These are phyloP conservation scores for Schizopora paradoxa DNA, from an alignment of 1,284 basidiomycete species.

Conservation along the genomic window DNA sequence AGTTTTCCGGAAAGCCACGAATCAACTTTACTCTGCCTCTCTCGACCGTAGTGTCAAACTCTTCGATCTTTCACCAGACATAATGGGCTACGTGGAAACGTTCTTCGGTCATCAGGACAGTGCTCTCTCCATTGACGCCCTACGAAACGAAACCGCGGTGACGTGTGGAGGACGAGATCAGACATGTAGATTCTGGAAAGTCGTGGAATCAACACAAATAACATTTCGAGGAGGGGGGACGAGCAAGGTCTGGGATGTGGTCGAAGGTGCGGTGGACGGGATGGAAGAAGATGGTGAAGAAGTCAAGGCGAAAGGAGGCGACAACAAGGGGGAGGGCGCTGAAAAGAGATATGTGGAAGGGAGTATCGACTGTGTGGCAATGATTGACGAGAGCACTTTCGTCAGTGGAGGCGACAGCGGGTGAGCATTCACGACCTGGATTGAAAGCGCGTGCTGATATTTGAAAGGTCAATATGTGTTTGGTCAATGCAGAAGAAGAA, in stretches of 20 bases:
- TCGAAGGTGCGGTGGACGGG: slow-evolving; percentile 72
- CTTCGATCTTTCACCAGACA: slow-evolving; percentile 74
- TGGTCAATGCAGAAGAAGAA: slow-evolving; percentile 98
- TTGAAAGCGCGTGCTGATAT: slow-evolving; percentile 8
- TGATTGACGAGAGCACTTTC: slow-evolving; percentile 93
- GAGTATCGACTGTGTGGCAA: slow-evolving; percentile 86
- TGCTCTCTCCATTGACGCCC: slow-evolving; percentile 71
- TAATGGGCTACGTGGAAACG: slow-evolving; percentile 92
- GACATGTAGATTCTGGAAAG: slow-evolving; percentile 94
- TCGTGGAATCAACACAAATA: slow-evolving; percentile 92
- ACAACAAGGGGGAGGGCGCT: slow-evolving; percentile 35
- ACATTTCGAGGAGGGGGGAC: slow-evolving; percentile 92
- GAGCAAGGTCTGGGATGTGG: slow-evolving; percentile 70
- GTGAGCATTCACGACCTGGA: slow-evolving; percentile 40
- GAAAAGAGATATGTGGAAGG: slow-evolving; percentile 76
- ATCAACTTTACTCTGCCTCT: slow-evolving; percentile 84
- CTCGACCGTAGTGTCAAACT: slow-evolving; percentile 91
- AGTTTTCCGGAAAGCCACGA: slow-evolving; percentile 77
- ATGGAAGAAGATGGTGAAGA: slow-evolving; percentile 46
- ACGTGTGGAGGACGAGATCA: slow-evolving; percentile 89
- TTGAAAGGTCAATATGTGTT: slow-evolving; percentile 74
- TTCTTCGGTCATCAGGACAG: slow-evolving; percentile 97
- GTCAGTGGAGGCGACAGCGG: slow-evolving; percentile 94
- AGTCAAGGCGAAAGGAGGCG: slow-evolving; percentile 30
- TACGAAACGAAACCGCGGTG: slow-evolving; percentile 81